Conservation (phyloP, 2,329 filamentous ascomycete species). For the Aspergillus tubingensis region DNA sequence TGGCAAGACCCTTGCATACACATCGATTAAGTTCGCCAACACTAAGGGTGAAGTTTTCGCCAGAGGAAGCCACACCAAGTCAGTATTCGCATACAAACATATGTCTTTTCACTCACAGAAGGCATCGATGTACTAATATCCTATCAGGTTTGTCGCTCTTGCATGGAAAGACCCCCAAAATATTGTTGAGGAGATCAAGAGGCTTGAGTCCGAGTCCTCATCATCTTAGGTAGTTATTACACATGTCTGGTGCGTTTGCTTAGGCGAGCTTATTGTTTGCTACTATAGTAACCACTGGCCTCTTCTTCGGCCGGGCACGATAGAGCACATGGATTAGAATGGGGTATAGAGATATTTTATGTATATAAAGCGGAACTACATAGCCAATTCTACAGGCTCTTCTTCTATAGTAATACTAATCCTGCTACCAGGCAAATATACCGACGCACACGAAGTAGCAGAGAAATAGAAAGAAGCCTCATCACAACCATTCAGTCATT, state of each 20-base stretch:
- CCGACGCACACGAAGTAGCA: not conserved
- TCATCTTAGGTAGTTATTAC: no score
- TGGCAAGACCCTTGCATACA: conserved; percentile 67
- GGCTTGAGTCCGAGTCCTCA: not conserved
- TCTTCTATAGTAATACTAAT: not conserved
- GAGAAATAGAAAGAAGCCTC: not conserved
- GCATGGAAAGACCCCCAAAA: conserved; percentile 66
- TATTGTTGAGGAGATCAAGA: conserved; percentile 56
- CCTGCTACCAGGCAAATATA: not conserved
- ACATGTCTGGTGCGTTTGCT: not conserved
- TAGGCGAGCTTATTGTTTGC: conserved; percentile 16
- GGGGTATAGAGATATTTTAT: not conserved
- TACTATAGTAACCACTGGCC: rapidly evolving
- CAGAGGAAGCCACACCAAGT: conserved; percentile 69
- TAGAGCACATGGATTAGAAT: not conserved
- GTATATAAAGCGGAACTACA: conserved; percentile 6
- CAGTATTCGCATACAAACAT: conserved; percentile 21
- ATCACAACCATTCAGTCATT: not conserved
- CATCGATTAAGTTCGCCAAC: conserved; percentile 63
- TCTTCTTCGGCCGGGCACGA: not conserved
- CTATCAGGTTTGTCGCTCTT: conserved; percentile 54
- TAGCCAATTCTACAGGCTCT: not conserved
- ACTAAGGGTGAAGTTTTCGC: conserved; percentile 61
- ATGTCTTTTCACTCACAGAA: not conserved
- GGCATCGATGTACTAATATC: not conserved